Evolutionary conservation across 2,329 filamentous ascomycete genomes (phyloP).

Genomic region (Aspergillus spinulosporus): DNA sequence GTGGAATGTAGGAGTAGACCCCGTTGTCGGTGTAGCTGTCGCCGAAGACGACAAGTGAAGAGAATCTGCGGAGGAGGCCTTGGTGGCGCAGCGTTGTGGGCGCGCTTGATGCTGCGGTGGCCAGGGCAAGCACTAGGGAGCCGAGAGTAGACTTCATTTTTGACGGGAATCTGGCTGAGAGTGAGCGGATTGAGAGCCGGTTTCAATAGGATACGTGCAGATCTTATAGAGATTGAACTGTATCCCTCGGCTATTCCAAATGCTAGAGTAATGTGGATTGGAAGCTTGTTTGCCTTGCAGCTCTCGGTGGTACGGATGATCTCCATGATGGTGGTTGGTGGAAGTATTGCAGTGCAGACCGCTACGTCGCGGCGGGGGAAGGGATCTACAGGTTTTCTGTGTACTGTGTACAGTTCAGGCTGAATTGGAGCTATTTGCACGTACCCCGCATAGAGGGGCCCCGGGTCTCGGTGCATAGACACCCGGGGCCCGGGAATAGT

Average conservation of each 20-base stretch:
- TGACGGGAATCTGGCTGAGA: too few relatives aligned
- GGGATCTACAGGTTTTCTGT: not conserved
- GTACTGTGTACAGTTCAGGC: not conserved
- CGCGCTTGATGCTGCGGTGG: not conserved
- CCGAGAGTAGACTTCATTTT: not conserved
- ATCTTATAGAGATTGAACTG: not conserved
- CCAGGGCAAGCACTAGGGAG: not conserved
- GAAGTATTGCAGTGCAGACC: not conserved
- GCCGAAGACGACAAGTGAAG: slow-evolving; percentile 63
- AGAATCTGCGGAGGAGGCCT: not conserved
- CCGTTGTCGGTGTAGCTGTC: slow-evolving; percentile 74
- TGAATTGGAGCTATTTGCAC: not conserved
- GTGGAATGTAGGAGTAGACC: not conserved
- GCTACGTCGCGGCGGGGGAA: not conserved
- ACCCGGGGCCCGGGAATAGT: too few relatives aligned
- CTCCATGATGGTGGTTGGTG: not conserved
- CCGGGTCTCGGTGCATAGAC: too few relatives aligned
- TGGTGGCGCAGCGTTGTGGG: not conserved
- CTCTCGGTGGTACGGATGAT: not conserved
- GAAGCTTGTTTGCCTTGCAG: not conserved
- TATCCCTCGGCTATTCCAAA: not conserved
- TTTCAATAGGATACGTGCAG: not conserved
- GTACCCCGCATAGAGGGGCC: not conserved
- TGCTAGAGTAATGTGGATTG: not conserved
- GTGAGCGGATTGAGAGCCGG: not conserved